Evolutionary conservation across 768 basidiomycete species (phyloP), one percentile per base, ranked within the genome.

Genomic region (Fibroporia radiculosa): DNA sequence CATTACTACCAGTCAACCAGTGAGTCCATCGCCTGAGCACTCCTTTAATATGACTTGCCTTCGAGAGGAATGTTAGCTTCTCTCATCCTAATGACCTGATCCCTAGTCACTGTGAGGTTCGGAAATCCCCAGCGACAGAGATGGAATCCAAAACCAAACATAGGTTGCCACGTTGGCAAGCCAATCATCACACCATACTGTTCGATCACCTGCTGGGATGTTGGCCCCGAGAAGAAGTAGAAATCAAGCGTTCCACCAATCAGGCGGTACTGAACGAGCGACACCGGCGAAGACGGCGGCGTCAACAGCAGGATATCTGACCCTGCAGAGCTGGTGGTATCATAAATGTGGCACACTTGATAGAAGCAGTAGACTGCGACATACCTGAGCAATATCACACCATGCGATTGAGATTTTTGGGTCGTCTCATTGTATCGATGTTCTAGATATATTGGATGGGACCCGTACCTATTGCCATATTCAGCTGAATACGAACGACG

Each of bases 131-230:
- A 79, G 45, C 73, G 72, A 66, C 81, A 82, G 14, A 85, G 70
- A 48, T 90, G 85, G 66, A 85, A 85, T 6, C 86, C 85, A 56
- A 88, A 84, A 4, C 77, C 78, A 82, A 84, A 89, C 28, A 69
- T 68, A 2, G 84, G 85, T 56, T 80, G 78, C 75, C 82, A 80
- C 24, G 74, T 75, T 3, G 86, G 83, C 29, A 75, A 64, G 3
- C 85, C 85, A 22, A 84, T 69, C 14, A 78, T 63, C 27, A 65
- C 71, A 4, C 79, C 75, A 52, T 88, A 84, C 60, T 89, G 85
- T 49, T 82, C 73, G 40, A 84, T 73, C 6, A 86, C 85, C n/a
- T 62, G 60, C 36, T 66, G 65, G 20, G 79, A 73, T n/a, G 49
- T 59, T 7, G 66, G 66, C 11, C 73, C 73, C 5, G 67, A 75